phyloP scores from a whole-genome alignment of 495 filamentous ascomycete genomes.

The Penicillium daleae region DNA sequence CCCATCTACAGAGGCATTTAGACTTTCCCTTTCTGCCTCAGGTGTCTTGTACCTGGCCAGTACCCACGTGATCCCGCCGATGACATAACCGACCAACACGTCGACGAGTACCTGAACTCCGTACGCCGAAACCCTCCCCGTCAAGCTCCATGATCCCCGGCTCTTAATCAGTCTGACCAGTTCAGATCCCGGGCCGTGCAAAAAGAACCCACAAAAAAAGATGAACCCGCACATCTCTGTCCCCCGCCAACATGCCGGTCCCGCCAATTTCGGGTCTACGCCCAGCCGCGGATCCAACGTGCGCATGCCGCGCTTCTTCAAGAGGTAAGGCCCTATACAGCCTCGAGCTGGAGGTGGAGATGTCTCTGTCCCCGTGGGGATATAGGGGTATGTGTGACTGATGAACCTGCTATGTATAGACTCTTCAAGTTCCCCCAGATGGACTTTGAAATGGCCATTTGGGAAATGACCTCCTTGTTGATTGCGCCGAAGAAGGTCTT shows the following conservation, averaged over 20 bases:
- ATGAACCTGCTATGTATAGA: conserved; percentile 26
- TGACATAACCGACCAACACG: conserved; percentile 31
- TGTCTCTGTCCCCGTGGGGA: not conserved
- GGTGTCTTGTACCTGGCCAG: not conserved
- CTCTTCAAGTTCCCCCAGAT: conserved; percentile 71
- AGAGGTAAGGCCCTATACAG: conserved; percentile 37
- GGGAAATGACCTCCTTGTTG: conserved; percentile 77
- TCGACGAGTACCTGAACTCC: conserved; percentile 9
- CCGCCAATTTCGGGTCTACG: conserved; percentile 57
- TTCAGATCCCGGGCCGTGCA: conserved; percentile 24
- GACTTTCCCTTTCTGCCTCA: conserved; percentile 3
- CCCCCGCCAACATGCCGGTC: conserved; percentile 60
- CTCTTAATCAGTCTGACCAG: conserved; percentile 6
- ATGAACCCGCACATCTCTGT: conserved; percentile 70
- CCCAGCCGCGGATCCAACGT: conserved; percentile 56
- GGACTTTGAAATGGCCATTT: conserved; percentile 77
- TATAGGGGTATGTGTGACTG: not conserved
- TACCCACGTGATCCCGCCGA: conserved; percentile 14
- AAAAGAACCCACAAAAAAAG: not conserved
- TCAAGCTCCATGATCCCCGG: conserved; percentile 18
- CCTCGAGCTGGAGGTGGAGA: not conserved
- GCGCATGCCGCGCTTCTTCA: conserved; percentile 62
- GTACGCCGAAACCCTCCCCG: not conserved
- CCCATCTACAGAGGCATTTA: not conserved
- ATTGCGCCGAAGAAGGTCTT: conserved; percentile 80